Evolutionary conservation across 805 yeast species (phyloP).

Genomic region (Torulaspora maleeae): DNA sequence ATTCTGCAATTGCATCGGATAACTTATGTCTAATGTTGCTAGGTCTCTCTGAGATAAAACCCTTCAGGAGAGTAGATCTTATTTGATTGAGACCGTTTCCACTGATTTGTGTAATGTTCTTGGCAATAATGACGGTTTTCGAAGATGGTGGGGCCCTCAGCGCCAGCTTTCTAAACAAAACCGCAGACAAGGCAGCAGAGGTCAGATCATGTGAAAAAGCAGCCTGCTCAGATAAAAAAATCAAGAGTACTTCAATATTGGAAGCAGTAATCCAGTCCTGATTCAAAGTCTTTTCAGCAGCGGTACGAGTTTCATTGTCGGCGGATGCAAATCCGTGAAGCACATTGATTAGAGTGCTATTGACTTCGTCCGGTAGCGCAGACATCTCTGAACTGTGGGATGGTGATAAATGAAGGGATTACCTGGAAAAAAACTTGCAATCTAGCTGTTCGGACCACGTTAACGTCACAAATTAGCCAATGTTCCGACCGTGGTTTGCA

Average conservation of each 20-base stretch:
- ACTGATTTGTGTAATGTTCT: constrained; percentile 69
- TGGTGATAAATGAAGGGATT: background rate
- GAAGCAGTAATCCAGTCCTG: constrained; percentile 68
- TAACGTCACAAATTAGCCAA: background rate
- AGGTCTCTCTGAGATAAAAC: constrained; percentile 65
- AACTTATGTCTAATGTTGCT: constrained; percentile 82
- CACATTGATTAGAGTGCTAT: constrained; percentile 49
- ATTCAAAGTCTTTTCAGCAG: constrained; percentile 71
- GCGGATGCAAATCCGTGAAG: constrained; percentile 70
- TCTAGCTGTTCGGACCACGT: background rate
- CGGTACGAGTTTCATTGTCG: constrained; percentile 67
- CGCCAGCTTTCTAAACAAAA: constrained; percentile 82
- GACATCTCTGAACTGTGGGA: constrained; percentile 29
- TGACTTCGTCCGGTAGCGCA: constrained; percentile 57
- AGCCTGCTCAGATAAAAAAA: constrained; percentile 79
- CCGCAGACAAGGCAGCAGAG: constrained; percentile 73
- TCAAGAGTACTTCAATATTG: constrained; percentile 63
- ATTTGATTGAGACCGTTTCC: constrained; percentile 57
- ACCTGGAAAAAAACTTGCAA: background rate
- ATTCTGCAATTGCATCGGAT: constrained; percentile 90
- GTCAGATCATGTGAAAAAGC: constrained; percentile 55
- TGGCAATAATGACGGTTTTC: constrained; percentile 59
- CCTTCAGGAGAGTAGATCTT: constrained; percentile 61
- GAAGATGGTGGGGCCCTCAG: constrained; percentile 63
- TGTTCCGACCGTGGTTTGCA: background rate